Percentiles rank a stretch among this genome's conserved stretches.
These are phyloP conservation scores for Chionographis japonica DNA, from an alignment of 106 monocot species.

Conservation along the genomic window DNA sequence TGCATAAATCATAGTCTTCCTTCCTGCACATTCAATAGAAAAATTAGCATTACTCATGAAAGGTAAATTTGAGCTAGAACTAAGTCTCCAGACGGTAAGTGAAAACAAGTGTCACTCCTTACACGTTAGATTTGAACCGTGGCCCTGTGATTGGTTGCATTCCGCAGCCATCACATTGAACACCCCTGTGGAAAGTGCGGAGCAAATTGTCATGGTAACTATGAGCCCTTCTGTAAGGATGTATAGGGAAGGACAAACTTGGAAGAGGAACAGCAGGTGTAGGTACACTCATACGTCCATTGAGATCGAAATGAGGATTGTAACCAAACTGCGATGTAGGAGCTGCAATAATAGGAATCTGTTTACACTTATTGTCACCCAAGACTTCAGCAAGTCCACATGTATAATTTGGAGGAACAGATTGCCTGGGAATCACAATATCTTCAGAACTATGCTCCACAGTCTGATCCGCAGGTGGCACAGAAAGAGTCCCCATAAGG, in stretches of 20 bases:
- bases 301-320: conserved; percentile 3
- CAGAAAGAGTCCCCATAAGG: not conserved
- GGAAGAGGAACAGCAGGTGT: conserved; percentile 8
- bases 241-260: not conserved
- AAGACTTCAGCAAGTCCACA: not conserved
- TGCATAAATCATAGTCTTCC: conserved; percentile 72
- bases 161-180: conserved; percentile 80
- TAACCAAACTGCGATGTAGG: conserved; percentile 3
- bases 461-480: not conserved
- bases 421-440: not conserved
- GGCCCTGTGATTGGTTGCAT: conserved; percentile 79
- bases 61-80: too few species aligned
- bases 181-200: conserved; percentile 54
- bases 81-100: too few species aligned
- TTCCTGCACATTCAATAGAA: conserved; percentile 31
- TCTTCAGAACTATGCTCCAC: not conserved
- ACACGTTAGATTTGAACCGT: conserved; percentile 85
- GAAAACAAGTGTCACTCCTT: conserved; percentile 14
- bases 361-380: not conserved
- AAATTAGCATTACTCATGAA: not conserved
- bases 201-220: conserved; percentile 4
- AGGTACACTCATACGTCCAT: not conserved
- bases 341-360: not conserved
- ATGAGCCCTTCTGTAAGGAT: conserved; percentile 7
- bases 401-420: not conserved